Conservation (phyloP, 2,329 filamentous ascomycete genomes). For the Aureobasidium melanogenum region DNA sequence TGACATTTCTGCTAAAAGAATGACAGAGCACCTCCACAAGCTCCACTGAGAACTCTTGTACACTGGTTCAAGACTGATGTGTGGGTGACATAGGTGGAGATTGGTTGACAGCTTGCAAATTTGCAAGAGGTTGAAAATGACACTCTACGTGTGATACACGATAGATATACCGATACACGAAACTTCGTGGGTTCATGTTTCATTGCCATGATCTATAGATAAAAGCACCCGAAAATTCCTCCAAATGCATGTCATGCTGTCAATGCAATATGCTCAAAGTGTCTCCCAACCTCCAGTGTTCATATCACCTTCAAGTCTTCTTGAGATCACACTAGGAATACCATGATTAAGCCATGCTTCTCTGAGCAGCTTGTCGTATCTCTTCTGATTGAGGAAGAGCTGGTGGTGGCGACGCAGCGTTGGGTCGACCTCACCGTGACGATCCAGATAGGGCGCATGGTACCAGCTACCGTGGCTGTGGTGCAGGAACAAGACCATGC, state of each 20-base stretch:
- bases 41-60: background rate
- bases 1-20: background rate
- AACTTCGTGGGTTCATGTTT: background rate
- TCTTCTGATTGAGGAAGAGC: constrained; percentile 83
- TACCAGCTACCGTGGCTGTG: constrained; percentile 73
- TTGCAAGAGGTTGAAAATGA: background rate
- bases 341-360: constrained; percentile 81
- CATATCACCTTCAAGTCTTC: constrained; percentile 87
- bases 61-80: background rate
- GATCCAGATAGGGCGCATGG: constrained; percentile 86
- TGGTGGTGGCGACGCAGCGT: constrained; percentile 77
- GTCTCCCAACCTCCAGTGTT: constrained; percentile 98
- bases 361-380: constrained; percentile 81
- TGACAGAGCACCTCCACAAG: background rate
- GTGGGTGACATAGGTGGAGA: background rate
- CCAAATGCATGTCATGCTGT: background rate
- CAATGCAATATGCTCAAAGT: constrained; percentile 23
- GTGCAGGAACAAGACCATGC: constrained; percentile 81
- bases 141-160: background rate
- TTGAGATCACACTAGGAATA: constrained; percentile 78
- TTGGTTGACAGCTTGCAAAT: background rate
- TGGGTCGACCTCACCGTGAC: constrained; percentile 91
- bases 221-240: background rate
- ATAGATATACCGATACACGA: too few species aligned
- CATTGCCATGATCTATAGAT: background rate